phyloP scores from a whole-genome alignment of 495 filamentous ascomycete species.

The Hypoxylon trugodes region DNA sequence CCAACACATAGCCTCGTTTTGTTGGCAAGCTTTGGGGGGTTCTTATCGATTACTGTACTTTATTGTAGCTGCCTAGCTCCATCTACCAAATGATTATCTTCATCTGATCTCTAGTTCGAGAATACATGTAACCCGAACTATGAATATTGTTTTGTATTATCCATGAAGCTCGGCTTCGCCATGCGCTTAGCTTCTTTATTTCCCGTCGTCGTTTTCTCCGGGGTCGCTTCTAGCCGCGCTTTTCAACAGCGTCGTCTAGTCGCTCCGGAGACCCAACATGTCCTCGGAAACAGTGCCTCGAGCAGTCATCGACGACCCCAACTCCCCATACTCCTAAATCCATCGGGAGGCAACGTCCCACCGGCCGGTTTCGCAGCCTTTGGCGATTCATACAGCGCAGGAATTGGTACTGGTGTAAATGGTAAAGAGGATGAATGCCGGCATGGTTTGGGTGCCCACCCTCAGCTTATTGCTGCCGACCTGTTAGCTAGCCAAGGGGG shows the following conservation, averaged over 20 bases:
- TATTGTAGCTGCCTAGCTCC: conserved; percentile 18
- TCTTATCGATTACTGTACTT: not conserved
- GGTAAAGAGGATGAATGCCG: conserved; percentile 53
- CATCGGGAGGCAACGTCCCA: not conserved
- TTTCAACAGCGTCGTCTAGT: conserved; percentile 1
- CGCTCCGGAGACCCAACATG: conserved; percentile 25
- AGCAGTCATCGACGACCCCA: not conserved
- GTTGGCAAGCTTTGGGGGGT: not conserved
- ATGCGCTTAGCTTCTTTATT: conserved; percentile 31
- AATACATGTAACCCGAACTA: conserved; percentile 3
- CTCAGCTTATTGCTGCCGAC: conserved; percentile 46
- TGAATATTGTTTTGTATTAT: conserved; percentile 9
- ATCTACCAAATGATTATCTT: not conserved
- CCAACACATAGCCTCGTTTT: no score
- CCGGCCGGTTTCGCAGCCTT: conserved; percentile 50
- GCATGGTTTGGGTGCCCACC: conserved; percentile 49
- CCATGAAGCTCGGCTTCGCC: conserved; percentile 28
- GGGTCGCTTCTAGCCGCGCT: conserved; percentile 1
- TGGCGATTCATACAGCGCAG: conserved; percentile 60
- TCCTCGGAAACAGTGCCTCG: conserved; percentile 5
- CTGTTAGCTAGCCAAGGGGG: conserved; percentile 20
- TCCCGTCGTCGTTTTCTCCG: not conserved
- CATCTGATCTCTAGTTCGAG: conserved; percentile 7
- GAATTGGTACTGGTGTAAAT: conserved; percentile 54
- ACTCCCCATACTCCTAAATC: not conserved